phyloP scores from a whole-genome alignment of 192 early-diverging fungal genomes.

The Tieghemiomyces parasiticus region DNA sequence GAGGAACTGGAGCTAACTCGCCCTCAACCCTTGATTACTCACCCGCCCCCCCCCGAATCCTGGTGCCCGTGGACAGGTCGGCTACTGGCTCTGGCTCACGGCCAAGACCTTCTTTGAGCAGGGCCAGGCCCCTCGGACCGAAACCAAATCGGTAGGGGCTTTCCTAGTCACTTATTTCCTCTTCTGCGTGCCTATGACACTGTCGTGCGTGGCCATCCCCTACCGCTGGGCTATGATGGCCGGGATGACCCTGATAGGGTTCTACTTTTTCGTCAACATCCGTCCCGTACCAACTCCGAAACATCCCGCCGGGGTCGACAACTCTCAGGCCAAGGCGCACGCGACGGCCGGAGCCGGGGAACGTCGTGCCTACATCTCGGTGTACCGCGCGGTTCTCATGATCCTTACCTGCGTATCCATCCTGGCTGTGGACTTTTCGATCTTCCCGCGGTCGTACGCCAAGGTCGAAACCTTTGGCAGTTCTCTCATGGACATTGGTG shows the following conservation, averaged over 20 bases:
- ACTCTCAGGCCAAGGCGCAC: neutral
- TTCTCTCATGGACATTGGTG: slow-evolving; percentile 90
- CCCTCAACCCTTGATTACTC: neutral
- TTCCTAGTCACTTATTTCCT: slow-evolving; percentile 14
- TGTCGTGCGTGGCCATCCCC: slow-evolving; percentile 18
- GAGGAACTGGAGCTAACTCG: neutral
- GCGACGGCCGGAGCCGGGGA: neutral
- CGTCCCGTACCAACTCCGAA: neutral
- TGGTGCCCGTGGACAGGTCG: neutral
- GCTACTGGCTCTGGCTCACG: neutral
- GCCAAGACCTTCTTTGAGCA: neutral
- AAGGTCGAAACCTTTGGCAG: slow-evolving; percentile 87
- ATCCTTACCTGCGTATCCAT: slow-evolving; percentile 71
- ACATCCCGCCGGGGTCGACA: neutral
- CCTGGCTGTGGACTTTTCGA: slow-evolving; percentile 85
- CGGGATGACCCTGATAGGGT: slow-evolving; percentile 13
- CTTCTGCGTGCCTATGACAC: slow-evolving; percentile 15
- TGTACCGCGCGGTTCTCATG: slow-evolving; percentile 62
- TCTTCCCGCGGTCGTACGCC: slow-evolving; percentile 78
- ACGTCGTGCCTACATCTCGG: neutral
- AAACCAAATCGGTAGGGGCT: slow-evolving; percentile 10
- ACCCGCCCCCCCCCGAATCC: neutral
- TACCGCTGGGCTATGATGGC: slow-evolving; percentile 16
- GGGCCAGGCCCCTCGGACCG: slow-evolving; percentile 10
- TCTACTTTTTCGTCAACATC: neutral